phyloP scores from a whole-genome alignment of 768 basidiomycete species.

The Boletus rubroflammeus region DNA sequence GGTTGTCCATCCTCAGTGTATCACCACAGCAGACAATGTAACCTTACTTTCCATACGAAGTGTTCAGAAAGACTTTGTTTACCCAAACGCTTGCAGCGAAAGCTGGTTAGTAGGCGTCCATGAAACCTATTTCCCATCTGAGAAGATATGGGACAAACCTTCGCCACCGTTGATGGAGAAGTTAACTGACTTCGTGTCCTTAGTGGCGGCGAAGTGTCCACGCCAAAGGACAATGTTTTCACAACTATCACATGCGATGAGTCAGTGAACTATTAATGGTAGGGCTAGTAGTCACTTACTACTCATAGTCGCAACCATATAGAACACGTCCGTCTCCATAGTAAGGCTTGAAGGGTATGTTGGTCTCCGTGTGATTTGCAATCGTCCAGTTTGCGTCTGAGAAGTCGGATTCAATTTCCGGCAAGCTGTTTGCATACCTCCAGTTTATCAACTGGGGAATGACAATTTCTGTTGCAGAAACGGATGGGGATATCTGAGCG shows the following conservation, averaged over 20 bases:
- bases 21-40: background rate
- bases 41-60: conserved; percentile 70
- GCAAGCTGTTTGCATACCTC: conserved; percentile 73
- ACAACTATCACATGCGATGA: conserved; percentile 45
- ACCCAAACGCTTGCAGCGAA: conserved; percentile 84
- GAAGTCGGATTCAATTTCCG: conserved; percentile 57
- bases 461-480: conserved; percentile 30
- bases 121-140: background rate
- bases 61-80: conserved; percentile 66
- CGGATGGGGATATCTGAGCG: conserved; percentile 39
- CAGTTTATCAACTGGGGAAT: conserved; percentile 59
- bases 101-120: conserved; percentile 31
- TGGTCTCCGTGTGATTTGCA: conserved; percentile 72
- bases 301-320: conserved; percentile 86
- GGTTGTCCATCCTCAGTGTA: background rate
- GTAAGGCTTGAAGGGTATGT: conserved; percentile 62
- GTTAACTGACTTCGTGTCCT: conserved; percentile 59
- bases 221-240: conserved; percentile 81
- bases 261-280: conserved; percentile 7
- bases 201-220: conserved; percentile 69
- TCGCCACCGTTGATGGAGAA: conserved; percentile 79
- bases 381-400: conserved; percentile 62
- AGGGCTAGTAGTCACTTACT: conserved; percentile 42
- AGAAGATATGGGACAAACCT: conserved; percentile 38
- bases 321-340: conserved; percentile 76